Percentiles rank a stretch among this genome's conserved stretches.
These are phyloP conservation scores for Escallonia rubra DNA, from an alignment of 129 eudicot genomes.

Conservation along the genomic window DNA sequence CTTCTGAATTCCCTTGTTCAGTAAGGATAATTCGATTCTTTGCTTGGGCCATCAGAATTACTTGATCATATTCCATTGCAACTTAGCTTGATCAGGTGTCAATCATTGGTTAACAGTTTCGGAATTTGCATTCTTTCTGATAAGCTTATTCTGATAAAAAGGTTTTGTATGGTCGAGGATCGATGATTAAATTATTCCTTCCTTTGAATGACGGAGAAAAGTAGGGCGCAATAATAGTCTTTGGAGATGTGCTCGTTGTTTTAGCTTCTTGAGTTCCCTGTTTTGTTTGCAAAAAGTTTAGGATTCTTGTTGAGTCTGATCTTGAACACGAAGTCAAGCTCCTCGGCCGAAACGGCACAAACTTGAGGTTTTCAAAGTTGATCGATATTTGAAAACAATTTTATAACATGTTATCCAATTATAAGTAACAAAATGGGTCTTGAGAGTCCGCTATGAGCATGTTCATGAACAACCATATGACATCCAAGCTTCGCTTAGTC, in stretches of 20 bases:
- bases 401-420: too few relatives aligned
- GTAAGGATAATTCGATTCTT: too few relatives aligned
- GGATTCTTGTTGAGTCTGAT: background rate
- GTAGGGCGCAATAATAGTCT: background rate
- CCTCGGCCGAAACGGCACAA: too few relatives aligned
- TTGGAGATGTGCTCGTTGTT: background rate
- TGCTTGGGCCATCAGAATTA: background rate
- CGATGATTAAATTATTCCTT: background rate
- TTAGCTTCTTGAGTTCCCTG: background rate
- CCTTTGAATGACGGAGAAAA: background rate
- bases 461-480: too few relatives aligned
- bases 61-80: background rate
- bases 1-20: background rate
- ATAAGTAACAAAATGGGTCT: too few relatives aligned
- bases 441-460: too few relatives aligned
- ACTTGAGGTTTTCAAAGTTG: too few relatives aligned
- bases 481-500: too few relatives aligned
- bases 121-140: background rate
- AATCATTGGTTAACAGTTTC: conserved; percentile 2
- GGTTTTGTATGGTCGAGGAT: background rate
- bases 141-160: conserved; percentile 1
- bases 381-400: too few relatives aligned
- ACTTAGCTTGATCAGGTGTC: background rate
- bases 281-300: too few relatives aligned
- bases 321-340: background rate